Evolutionary conservation across 2,329 filamentous ascomycete genomes (phyloP), one percentile per base, ranked within the genome.

Genomic region (Colletotrichum truncatum): DNA sequence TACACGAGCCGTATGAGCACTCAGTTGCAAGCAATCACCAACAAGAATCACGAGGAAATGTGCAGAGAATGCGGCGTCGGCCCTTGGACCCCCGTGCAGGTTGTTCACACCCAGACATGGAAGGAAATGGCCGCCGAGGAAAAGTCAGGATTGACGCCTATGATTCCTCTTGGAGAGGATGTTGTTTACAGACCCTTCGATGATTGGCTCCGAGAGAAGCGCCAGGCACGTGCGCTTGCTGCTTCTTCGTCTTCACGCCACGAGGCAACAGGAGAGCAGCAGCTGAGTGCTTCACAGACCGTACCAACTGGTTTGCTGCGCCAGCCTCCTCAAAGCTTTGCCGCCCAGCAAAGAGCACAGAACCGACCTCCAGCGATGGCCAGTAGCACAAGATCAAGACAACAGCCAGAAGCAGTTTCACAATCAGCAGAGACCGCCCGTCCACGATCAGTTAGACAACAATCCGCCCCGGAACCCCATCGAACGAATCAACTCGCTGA

Each of bases 61-160:
- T 90, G 87, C 72, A 80, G 77, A 25, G 81, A 84, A 39, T 90
- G 87, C 70, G 82, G 84, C 38, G 85, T 91, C 54, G 88, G 88
- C 0, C 85, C 86, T 2, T 88, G 82, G 81, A 80, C 77, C 57
- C 70, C 77, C 9, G 75, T 78, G 4, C 79, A 85, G 67, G 74
- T 83, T 25, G 75, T 83, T 3, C 82, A 85, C 70, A 85, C 84
- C 41, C 84, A 86, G 54, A 86, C 87, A 1, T 91, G 89, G 84
- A 86, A 87, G 71, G 89, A 91, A 72, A 87, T 90, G 76, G 87
- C 87, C 1, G 83, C 87, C n/a, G 89, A 91, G 75, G 89, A 91
- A 73, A 87, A 90, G 74, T 85, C 86, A 39, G 87, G 88, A 1
- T 77, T 91, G 57, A 91, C 88, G 0, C 89, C 88, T 0, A 80